Percentiles rank a stretch among this genome's conserved stretches.
phyloP scores from a whole-genome alignment of 768 basidiomycete species.

The Strobilomyces confusus region DNA sequence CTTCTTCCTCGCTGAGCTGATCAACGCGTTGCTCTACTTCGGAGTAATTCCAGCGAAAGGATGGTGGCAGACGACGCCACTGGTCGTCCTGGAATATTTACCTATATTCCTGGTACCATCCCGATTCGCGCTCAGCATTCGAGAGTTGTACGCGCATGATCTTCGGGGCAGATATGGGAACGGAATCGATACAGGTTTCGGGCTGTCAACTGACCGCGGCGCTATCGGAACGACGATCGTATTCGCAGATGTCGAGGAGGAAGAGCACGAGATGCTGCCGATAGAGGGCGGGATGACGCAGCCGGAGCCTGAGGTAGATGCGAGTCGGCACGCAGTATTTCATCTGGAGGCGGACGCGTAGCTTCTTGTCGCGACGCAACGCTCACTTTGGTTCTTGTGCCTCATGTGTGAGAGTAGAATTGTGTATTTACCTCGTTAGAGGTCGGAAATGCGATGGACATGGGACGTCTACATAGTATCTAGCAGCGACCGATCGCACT shows the following conservation, averaged over 20 bases:
- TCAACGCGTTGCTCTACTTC: neutral
- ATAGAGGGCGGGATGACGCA: neutral
- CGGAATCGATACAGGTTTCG: neutral
- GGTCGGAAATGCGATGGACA: too few relatives aligned
- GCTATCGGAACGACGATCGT: neutral
- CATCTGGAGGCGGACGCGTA: too few relatives aligned
- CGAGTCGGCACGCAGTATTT: neutral
- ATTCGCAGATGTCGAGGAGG: neutral
- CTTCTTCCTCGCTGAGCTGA: neutral
- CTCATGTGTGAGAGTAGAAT: too few relatives aligned
- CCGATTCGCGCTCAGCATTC: neutral
- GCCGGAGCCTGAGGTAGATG: neutral
- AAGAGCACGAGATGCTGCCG: neutral
- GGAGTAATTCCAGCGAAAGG: neutral
- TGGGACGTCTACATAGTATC: too few relatives aligned
- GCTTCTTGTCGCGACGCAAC: too few relatives aligned
- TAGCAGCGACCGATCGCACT: too few relatives aligned
- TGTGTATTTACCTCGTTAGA: too few relatives aligned
- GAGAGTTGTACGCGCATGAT: neutral
- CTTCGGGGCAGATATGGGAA: neutral
- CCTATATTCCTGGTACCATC: neutral
- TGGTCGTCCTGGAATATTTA: neutral
- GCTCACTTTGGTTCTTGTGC: too few relatives aligned
- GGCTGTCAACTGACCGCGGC: neutral
- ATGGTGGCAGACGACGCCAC: neutral